Percentiles rank a stretch among this genome's conserved stretches.
Evolutionary conservation across 345 rosid species (phyloP).

Genomic region (Ceriops decandra): DNA sequence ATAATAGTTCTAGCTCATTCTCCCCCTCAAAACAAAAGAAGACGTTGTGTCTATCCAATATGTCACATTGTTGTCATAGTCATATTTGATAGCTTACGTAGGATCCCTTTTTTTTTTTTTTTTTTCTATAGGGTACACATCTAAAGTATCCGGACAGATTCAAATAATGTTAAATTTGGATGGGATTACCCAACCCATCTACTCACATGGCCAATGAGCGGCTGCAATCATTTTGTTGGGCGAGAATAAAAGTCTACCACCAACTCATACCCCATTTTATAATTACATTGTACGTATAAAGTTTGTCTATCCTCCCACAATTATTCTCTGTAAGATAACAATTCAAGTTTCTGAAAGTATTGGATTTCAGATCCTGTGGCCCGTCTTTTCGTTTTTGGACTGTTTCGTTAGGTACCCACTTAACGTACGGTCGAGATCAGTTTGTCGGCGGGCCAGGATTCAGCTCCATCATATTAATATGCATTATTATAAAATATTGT

Average conservation of each 20-base stretch:
- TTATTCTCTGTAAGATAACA: neutral
- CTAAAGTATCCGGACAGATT: neutral
- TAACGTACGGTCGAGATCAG: constrained; percentile 41
- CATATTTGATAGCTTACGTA: neutral
- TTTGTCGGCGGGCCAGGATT: constrained; percentile 42
- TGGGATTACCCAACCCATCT: constrained; percentile 17
- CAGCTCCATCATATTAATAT: constrained; percentile 8
- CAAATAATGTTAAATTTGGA: constrained; percentile 2
- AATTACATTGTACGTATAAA: neutral
- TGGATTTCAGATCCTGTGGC: constrained; percentile 29
- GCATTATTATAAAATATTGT: neutral
- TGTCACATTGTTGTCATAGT: too few relatives aligned
- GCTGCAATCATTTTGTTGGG: constrained; percentile 35
- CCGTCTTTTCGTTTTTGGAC: constrained; percentile 17
- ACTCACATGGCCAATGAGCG: constrained; percentile 38
- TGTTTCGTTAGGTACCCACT: constrained; percentile 15
- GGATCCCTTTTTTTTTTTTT: constrained; percentile 1
- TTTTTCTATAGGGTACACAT: neutral
- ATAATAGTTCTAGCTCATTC: constrained; percentile 16
- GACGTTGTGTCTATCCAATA: constrained; percentile 3
- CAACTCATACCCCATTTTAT: neutral
- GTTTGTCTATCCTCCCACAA: neutral
- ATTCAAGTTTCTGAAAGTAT: constrained; percentile 5
- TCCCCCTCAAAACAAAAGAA: constrained; percentile 6
- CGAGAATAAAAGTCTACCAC: constrained; percentile 18